Percentiles rank a stretch among this genome's conserved stretches.
phyloP scores from a whole-genome alignment of 306 rosid genomes.

The Cucumis melo region DNA sequence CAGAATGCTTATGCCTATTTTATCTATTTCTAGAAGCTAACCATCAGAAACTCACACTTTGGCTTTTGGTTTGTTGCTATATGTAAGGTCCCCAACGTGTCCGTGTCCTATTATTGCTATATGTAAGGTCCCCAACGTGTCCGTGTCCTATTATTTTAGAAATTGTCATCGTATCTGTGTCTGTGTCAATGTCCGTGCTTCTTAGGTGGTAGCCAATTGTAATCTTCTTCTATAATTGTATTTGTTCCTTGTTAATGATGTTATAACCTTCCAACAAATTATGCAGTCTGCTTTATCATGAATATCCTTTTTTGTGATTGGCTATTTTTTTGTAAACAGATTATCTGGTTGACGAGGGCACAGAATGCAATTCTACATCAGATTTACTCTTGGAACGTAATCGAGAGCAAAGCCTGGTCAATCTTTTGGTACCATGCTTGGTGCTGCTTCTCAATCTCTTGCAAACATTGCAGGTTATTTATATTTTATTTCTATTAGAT shows the following conservation, averaged over 20 bases:
- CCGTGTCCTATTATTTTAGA: too few species aligned
- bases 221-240: background rate
- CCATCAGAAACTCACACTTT: background rate
- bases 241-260: background rate
- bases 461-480: constrained; percentile 72
- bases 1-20: background rate
- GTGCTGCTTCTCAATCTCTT: constrained; percentile 60
- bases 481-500: background rate
- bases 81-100: too few species aligned
- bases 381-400: constrained; percentile 80
- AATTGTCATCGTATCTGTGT: too few species aligned
- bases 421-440: constrained; percentile 83
- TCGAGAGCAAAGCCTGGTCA: constrained; percentile 76
- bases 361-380: constrained; percentile 86
- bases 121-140: too few species aligned
- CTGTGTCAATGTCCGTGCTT: too few species aligned
- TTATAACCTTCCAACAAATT: background rate
- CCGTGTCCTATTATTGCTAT: too few species aligned
- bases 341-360: constrained; percentile 98
- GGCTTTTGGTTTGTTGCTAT: background rate
- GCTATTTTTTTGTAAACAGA: constrained; percentile 34
- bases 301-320: constrained; percentile 2
- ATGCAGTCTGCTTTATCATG: background rate
- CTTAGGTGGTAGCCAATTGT: background rate
- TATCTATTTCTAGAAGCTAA: background rate